Percentiles rank a stretch among this genome's conserved stretches.
These are phyloP conservation scores for Sonneratia caseolaris DNA, from an alignment of 345 rosid species.

Conservation along the genomic window DNA sequence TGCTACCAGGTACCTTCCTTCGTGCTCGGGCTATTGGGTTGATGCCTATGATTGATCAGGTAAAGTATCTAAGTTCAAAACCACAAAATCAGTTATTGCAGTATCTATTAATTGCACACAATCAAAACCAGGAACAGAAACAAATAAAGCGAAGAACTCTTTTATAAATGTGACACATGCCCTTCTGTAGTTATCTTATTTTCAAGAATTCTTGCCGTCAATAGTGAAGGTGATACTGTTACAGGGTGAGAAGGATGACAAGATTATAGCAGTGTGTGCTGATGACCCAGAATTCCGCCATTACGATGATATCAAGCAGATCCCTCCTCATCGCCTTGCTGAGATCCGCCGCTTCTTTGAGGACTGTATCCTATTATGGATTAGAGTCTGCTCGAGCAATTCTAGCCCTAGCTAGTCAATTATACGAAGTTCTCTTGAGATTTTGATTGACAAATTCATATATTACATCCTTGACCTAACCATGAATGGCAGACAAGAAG, in stretches of 20 bases:
- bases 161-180: no score
- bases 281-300: constrained; percentile 99
- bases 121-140: no score
- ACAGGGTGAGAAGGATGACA: constrained; percentile 97
- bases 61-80: constrained; percentile 6
- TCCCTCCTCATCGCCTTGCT: constrained; percentile 95
- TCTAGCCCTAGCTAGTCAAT: no score
- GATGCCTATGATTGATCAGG: constrained; percentile 99
- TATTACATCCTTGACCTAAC: constrained; percentile 24
- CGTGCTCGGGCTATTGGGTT: constrained; percentile 97
- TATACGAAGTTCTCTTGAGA: not conserved
- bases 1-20: constrained; percentile 81
- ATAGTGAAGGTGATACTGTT: not conserved
- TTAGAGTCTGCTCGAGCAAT: no score
- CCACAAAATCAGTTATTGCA: not conserved
- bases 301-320: constrained; percentile 79
- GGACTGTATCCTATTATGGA: constrained; percentile 65
- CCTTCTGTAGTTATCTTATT: not conserved
- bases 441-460: not conserved
- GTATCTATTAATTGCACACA: no score
- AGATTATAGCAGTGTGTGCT: constrained; percentile 94
- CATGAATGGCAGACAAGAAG: constrained; percentile 60
- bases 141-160: no score
- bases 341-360: constrained; percentile 98
- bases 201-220: not conserved